Evolutionary conservation across 139 green algal genomes (phyloP).

Genomic region (Auxenochlorella pyrenoidosa): DNA sequence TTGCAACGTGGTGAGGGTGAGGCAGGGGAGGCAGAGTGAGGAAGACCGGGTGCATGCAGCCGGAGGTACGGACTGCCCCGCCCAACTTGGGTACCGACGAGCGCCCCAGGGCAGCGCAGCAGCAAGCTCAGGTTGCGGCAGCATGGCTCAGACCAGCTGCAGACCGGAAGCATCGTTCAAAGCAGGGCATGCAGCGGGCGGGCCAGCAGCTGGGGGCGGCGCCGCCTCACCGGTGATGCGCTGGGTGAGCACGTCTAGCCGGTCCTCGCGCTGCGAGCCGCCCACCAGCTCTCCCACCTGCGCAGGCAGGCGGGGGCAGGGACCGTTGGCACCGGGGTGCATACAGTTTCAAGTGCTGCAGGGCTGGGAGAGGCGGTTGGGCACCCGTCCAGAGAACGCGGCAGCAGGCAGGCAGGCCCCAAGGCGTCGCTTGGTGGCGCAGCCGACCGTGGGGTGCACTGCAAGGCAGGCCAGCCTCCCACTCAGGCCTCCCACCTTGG

Average conservation of each 20-base stretch:
- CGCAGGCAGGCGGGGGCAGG: not conserved
- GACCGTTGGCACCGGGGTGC: not conserved
- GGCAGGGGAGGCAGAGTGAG: no score
- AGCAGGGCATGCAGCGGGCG: not conserved
- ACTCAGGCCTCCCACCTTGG: conserved; percentile 69
- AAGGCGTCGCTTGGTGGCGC: no score
- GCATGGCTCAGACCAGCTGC: no score
- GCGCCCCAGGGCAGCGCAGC: no score
- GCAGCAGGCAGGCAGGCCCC: no score
- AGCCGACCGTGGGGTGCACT: not conserved
- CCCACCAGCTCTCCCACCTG: conserved; percentile 92
- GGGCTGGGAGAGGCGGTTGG: not conserved
- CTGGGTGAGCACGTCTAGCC: conserved; percentile 73
- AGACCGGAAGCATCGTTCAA: no score
- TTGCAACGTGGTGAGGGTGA: not conserved
- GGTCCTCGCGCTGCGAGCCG: conserved; percentile 92
- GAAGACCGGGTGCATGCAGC: no score
- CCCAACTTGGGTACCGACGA: no score
- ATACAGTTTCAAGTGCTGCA: not conserved
- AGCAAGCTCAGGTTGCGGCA: no score
- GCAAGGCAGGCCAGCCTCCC: not conserved
- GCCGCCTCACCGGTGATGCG: conserved; percentile 62
- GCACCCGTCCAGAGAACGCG: no score
- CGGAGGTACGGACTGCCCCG: no score
- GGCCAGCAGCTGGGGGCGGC: not conserved